Conservation (phyloP, 2,329 filamentous ascomycete species). For the Cercospora citrullina region DNA sequence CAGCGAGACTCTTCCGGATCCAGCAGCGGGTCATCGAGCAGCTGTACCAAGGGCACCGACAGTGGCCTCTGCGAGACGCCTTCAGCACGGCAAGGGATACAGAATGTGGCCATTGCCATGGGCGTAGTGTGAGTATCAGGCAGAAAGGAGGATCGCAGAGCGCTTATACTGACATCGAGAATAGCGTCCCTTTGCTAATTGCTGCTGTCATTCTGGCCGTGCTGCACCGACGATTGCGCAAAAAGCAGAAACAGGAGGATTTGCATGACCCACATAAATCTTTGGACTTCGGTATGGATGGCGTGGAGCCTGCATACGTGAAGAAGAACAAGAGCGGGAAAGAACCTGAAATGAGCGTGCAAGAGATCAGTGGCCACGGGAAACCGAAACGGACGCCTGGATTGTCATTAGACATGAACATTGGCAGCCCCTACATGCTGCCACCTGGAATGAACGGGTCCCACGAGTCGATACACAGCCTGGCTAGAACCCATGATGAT, state of each 20-base stretch:
- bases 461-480: conserved; percentile 79
- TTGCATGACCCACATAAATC: conserved; percentile 83
- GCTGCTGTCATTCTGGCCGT: conserved; percentile 68
- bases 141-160: conserved; percentile 20
- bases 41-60: conserved; percentile 31
- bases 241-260: conserved; percentile 74
- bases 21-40: conserved; percentile 24
- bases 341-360: conserved; percentile 59
- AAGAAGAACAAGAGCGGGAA: conserved; percentile 45
- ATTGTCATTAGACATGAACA: conserved; percentile 59
- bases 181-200: conserved; percentile 72
- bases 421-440: conserved; percentile 88
- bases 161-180: conserved; percentile 19
- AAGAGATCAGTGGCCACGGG: conserved; percentile 48
- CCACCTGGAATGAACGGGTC: conserved; percentile 77
- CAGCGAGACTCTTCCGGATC: conserved; percentile 21
- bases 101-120: conserved; percentile 39
- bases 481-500: conserved; percentile 71
- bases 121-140: conserved; percentile 38
- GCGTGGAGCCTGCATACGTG: conserved; percentile 23
- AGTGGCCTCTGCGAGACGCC: conserved; percentile 35
- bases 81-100: conserved; percentile 26
- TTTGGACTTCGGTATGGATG: conserved; percentile 86
- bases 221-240: conserved; percentile 76
- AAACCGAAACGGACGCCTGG: conserved; percentile 45